phyloP scores from a whole-genome alignment of 371 early-diverging fungal species.

The Mortierella sp. region DNA sequence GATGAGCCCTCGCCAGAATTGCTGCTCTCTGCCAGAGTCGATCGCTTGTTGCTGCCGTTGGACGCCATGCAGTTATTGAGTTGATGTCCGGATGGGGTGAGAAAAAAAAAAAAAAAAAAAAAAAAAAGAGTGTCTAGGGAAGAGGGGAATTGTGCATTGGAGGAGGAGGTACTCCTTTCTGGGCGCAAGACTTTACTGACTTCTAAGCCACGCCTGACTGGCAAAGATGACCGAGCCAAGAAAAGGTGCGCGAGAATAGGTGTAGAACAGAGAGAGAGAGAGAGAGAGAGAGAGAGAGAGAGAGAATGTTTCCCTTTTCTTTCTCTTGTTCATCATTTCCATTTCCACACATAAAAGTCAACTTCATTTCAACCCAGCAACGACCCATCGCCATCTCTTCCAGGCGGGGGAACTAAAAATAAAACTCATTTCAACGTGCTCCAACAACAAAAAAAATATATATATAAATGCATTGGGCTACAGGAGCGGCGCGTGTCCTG shows the following conservation, averaged over 20 bases:
- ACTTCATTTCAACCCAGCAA: background rate
- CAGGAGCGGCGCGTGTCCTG: conserved; percentile 50
- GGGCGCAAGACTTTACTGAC: too few relatives aligned
- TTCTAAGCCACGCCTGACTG: too few relatives aligned
- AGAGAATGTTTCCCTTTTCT: background rate
- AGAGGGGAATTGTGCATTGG: too few relatives aligned
- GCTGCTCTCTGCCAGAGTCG: conserved; percentile 25
- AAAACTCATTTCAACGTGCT: background rate
- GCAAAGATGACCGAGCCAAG: too few relatives aligned
- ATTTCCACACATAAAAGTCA: too few relatives aligned
- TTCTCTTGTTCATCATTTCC: too few relatives aligned
- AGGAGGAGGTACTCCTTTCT: too few relatives aligned
- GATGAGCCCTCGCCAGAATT: conserved; percentile 18
- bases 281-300: background rate
- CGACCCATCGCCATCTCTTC: background rate
- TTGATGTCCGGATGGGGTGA: background rate
- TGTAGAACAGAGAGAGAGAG: background rate
- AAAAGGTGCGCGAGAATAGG: too few relatives aligned
- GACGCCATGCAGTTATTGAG: conserved; percentile 14
- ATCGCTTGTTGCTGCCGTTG: conserved; percentile 32
- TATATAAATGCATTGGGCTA: conserved; percentile 46
- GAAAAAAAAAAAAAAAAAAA: background rate
- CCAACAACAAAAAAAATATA: background rate
- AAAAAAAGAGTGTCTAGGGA: background rate
- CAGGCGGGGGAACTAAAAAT: background rate